Base-by-base conservation (phyloP, 805 yeast genomes). In the Yamadazyma scolyti region DNA sequence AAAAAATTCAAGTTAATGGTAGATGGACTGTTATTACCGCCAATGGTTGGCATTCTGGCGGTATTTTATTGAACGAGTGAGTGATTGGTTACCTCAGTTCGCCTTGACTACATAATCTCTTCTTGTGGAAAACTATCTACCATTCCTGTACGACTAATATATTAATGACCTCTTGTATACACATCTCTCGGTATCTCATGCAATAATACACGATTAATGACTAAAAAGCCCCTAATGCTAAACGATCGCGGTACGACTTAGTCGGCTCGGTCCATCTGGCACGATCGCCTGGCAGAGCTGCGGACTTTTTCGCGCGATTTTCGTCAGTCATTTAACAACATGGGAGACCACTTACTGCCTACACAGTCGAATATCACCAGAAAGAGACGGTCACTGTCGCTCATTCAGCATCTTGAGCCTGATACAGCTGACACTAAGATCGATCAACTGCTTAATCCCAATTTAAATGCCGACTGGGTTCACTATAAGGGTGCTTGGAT, bases 401-500 rank as follows among this genome's bases (percentile, higher is more conserved):
- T 93, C 39, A 65, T 90, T 41, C 90, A 95, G 27, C 96, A 90
- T 52, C 83, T 90, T 31, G 93, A 85, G 52, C 95, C 94, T 11
- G 98, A 93, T 54, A 80, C 88, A 11, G 74, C 85, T 47, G 97
- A 90, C 46, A 94, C 89, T 23, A 85, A 82, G 56, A 86, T 82
- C 48, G 98, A 90, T 55, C 97, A 90, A 61, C 81, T 82, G 32
- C 68, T 88, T 30, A 77, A 83, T 44, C 89, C 95, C 17, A 93
- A 93, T 51, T 71, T 88, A 61, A 93, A 93, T 55, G 97, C 97
- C 16, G 80, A 80, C 46, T 90, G 98, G 98, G 96, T 93, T 19
- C 85, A 89, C 54, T 82, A 78, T 48, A 88, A 90, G 49, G 98
- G 95, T 28, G 97, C 97, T 1, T 93, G 98, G 98, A 67, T 81